Conservation (phyloP, 495 filamentous ascomycete genomes). For the Lichenothelia convexa region DNA sequence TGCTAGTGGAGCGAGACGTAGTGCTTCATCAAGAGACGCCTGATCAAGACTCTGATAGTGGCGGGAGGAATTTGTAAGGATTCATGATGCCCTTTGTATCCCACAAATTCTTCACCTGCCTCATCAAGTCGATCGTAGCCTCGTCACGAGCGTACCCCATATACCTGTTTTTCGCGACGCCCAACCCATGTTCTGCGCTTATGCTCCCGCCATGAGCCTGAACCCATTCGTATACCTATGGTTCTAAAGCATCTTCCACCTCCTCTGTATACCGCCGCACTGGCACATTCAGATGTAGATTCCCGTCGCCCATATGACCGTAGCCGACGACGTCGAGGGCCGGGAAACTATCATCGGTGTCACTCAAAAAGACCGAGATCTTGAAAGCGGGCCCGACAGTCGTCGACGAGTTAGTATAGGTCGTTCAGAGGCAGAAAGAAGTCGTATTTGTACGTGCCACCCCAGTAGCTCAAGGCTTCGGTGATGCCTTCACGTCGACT, state of each 20-base stretch:
- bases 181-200: conserved; percentile 88
- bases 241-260: conserved; percentile 79
- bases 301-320: conserved; percentile 93
- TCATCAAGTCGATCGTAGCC: conserved; percentile 79
- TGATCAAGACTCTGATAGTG: too few species aligned
- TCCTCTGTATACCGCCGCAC: conserved; percentile 66
- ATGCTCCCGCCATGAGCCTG: conserved; percentile 70
- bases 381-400: conserved; percentile 50
- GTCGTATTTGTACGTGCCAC: conserved; percentile 96
- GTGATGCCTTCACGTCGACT: conserved; percentile 85
- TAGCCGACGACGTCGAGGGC: conserved; percentile 86
- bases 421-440: conserved; percentile 81
- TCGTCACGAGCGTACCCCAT: conserved; percentile 82
- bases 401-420: conserved; percentile 76
- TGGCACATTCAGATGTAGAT: conserved; percentile 84
- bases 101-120: conserved; percentile 74
- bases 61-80: conserved; percentile 85
- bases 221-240: conserved; percentile 96
- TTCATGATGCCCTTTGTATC: conserved; percentile 94
- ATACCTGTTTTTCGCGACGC: conserved; percentile 83
- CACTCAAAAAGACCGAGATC: conserved; percentile 61
- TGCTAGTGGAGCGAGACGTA: too few species aligned
- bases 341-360: conserved; percentile 57
- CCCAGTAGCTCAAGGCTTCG: conserved; percentile 72
- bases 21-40: too few species aligned